phyloP scores from a whole-genome alignment of 768 basidiomycete species.

The Suillus subaureus region DNA sequence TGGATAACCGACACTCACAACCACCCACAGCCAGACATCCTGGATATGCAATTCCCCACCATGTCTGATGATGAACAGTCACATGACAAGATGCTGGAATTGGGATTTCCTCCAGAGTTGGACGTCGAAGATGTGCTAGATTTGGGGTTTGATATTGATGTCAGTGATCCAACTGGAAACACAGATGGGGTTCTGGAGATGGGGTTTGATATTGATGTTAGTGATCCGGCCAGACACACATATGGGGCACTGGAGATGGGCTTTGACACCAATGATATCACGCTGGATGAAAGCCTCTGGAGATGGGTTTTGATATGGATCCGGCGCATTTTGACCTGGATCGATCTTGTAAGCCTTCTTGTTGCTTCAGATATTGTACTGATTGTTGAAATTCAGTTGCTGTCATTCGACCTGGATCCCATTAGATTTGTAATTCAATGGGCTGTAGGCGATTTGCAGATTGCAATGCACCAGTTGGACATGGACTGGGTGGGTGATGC shows the following conservation, averaged over 20 bases:
- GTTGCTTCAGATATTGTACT: not conserved
- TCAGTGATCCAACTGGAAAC: not conserved
- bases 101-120: not conserved
- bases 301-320: not conserved
- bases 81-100: not conserved
- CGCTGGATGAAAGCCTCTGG: not conserved
- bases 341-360: not conserved
- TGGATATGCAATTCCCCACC: conserved; percentile 3
- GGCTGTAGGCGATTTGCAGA: not conserved
- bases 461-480: not conserved
- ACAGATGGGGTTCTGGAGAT: not conserved
- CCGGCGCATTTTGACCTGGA: not conserved
- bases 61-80: not conserved
- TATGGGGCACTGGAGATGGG: not conserved
- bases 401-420: not conserved
- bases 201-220: not conserved
- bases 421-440: not conserved
- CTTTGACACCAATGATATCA: not conserved
- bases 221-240: not conserved
- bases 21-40: not conserved
- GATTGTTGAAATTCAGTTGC: not conserved
- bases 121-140: not conserved
- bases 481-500: not conserved
- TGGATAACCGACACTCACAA: not conserved
- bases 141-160: not conserved